These are phyloP conservation scores for Tricholoma hemisulphureum DNA, from an alignment of 768 basidiomycete genomes.

Conservation along the genomic window DNA sequence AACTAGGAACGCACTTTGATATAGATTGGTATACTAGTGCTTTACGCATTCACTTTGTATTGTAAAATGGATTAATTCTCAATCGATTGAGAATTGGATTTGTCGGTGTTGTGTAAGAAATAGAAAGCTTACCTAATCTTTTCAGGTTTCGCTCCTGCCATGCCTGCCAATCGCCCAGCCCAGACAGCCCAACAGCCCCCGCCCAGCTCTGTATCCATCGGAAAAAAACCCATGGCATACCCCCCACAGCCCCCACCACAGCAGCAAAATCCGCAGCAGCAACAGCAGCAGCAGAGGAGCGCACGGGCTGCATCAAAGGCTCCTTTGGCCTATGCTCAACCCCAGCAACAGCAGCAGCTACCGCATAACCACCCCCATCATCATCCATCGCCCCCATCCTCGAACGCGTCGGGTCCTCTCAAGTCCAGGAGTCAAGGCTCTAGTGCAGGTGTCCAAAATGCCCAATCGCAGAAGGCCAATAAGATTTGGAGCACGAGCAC, in stretches of 20 bases:
- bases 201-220: constrained; percentile 81
- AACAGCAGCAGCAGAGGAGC: constrained; percentile 41
- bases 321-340: constrained; percentile 35
- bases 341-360: constrained; percentile 35
- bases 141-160: constrained; percentile 25
- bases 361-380: constrained; percentile 34
- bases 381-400: constrained; percentile 50
- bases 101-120: constrained; percentile 1
- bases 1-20: no score
- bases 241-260: constrained; percentile 33
- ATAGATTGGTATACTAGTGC: no score
- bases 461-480: constrained; percentile 49
- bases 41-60: no score
- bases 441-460: constrained; percentile 27
- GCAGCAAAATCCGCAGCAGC: constrained; percentile 28
- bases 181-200: constrained; percentile 35
- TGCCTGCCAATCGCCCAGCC: constrained; percentile 24
- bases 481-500: constrained; percentile 96
- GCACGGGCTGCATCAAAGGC: constrained; percentile 51
- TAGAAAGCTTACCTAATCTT: constrained; percentile 25
- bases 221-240: constrained; percentile 92
- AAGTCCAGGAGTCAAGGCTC: constrained; percentile 37
- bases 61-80: no score
- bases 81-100: no score
- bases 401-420: constrained; percentile 33